These are phyloP conservation scores for Amylostereum areolatum DNA, from an alignment of 1,284 basidiomycete species.

Conservation along the genomic window DNA sequence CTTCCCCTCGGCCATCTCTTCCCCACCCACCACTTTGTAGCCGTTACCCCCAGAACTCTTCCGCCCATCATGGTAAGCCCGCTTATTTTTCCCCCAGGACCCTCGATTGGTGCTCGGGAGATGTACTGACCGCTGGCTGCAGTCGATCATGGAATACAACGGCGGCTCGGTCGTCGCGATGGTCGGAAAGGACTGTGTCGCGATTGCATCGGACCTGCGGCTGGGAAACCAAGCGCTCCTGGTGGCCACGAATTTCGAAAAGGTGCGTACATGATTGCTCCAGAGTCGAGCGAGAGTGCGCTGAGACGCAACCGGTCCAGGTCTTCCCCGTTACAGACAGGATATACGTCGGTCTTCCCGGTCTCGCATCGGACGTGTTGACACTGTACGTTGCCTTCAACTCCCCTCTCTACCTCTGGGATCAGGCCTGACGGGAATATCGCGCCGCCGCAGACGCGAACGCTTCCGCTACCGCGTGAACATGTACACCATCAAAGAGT, in stretches of 20 bases:
- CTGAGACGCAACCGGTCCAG: constrained; percentile 34
- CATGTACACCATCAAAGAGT: constrained; percentile 99
- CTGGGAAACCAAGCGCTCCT: constrained; percentile 88
- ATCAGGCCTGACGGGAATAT: not conserved
- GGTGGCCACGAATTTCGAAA: constrained; percentile 91
- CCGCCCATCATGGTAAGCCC: constrained; percentile 11
- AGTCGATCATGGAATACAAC: constrained; percentile 87
- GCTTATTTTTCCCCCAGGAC: not conserved
- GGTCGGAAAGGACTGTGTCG: constrained; percentile 98
- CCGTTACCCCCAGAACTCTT: too few species aligned
- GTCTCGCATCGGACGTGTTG: constrained; percentile 89
- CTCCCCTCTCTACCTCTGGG: not conserved
- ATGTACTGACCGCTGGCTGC: not conserved
- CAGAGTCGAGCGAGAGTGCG: not conserved
- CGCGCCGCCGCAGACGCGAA: constrained; percentile 55
- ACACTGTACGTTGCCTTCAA: constrained; percentile 67
- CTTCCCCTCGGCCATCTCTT: too few species aligned
- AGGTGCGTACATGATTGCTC: constrained; percentile 43
- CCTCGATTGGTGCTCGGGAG: not conserved
- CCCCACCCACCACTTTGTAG: too few species aligned
- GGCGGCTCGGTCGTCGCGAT: constrained; percentile 99
- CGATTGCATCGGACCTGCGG: constrained; percentile 94
- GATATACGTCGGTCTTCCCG: constrained; percentile 89
- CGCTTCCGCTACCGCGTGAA: constrained; percentile 92
- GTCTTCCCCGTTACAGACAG: constrained; percentile 94